Conservation (phyloP, 2,329 filamentous ascomycete species). For the Penicillium nordicum region DNA sequence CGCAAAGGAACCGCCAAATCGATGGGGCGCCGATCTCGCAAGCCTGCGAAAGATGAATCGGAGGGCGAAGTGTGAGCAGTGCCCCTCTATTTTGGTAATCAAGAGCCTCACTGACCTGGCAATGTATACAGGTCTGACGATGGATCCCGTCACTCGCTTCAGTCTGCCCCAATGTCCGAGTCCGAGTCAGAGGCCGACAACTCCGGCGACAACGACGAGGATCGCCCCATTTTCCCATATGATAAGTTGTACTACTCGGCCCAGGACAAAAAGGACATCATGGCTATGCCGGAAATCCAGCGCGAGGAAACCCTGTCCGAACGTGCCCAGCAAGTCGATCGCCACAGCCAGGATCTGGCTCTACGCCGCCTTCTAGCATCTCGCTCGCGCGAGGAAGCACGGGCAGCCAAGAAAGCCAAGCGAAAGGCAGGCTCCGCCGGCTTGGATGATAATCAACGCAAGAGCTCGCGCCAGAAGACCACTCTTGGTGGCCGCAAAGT, state of each 20-base stretch:
- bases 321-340: slow-evolving; percentile 76
- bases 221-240: slow-evolving; percentile 66
- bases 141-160: slow-evolving; percentile 67
- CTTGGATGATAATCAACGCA: slow-evolving; percentile 71
- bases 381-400: slow-evolving; percentile 60
- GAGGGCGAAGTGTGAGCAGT: slow-evolving; percentile 76
- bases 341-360: slow-evolving; percentile 75
- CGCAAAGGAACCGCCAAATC: slow-evolving; percentile 47
- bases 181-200: slow-evolving; percentile 74
- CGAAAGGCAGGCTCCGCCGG: slow-evolving; percentile 78
- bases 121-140: slow-evolving; percentile 59
- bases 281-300: slow-evolving; percentile 83
- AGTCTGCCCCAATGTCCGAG: slow-evolving; percentile 86
- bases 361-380: slow-evolving; percentile 72
- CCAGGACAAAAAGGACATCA: slow-evolving; percentile 72
- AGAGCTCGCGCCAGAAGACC: slow-evolving; percentile 69
- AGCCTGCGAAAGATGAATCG: slow-evolving; percentile 62
- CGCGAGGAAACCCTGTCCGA: slow-evolving; percentile 88
- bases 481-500: slow-evolving; percentile 63
- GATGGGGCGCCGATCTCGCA: slow-evolving; percentile 40
- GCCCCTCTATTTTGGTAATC: slow-evolving; percentile 5
- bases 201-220: slow-evolving; percentile 45
- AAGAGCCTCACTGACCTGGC: background rate
- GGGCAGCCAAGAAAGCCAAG: slow-evolving; percentile 53
- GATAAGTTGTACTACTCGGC: slow-evolving; percentile 79